A percentile compares a stretch with the other conserved stretches of the same genome.
Conservation (phyloP, 2,329 filamentous ascomycete species). For the Didymella arachidicola region DNA sequence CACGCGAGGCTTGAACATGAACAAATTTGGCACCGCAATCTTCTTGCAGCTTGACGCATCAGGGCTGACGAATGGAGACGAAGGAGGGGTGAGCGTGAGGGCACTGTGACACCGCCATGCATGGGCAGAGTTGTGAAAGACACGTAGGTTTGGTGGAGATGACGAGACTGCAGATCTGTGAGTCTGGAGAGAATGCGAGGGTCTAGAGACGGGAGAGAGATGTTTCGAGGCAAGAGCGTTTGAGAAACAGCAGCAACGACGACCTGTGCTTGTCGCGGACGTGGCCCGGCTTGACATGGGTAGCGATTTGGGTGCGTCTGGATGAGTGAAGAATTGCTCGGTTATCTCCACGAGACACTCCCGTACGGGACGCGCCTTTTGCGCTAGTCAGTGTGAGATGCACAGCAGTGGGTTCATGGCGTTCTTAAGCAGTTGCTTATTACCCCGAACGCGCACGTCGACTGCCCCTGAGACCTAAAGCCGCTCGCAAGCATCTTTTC, state of each 20-base stretch:
- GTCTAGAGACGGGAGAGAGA: neutral
- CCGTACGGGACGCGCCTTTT: conserved; percentile 14
- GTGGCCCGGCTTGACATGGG: conserved; percentile 17
- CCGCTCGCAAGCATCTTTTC: neutral
- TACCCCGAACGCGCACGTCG: conserved; percentile 16
- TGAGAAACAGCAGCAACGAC: neutral
- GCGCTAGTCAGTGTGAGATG: conserved; percentile 18
- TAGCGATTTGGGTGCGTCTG: conserved; percentile 6
- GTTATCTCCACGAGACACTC: conserved; percentile 4
- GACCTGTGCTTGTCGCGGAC: conserved; percentile 14
- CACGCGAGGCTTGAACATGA: conserved; percentile 13
- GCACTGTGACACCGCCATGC: conserved; percentile 28
- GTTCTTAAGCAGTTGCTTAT: conserved; percentile 12
- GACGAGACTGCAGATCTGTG: conserved; percentile 11
- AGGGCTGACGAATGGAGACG: conserved; percentile 22
- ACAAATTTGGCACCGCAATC: conserved; percentile 11
- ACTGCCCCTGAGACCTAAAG: conserved; percentile 11
- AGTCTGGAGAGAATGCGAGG: conserved; percentile 3
- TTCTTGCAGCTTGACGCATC: conserved; percentile 26
- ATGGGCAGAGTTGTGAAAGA: conserved; percentile 24
- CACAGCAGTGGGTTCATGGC: conserved; percentile 21
- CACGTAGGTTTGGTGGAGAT: conserved; percentile 19
- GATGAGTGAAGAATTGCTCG: conserved; percentile 9
- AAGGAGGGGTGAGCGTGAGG: neutral
- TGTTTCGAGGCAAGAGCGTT: neutral